A percentile compares a stretch with the other conserved stretches of the same genome.
Evolutionary conservation across 257 asterid species (phyloP).

Genomic region (Lantana camara): DNA sequence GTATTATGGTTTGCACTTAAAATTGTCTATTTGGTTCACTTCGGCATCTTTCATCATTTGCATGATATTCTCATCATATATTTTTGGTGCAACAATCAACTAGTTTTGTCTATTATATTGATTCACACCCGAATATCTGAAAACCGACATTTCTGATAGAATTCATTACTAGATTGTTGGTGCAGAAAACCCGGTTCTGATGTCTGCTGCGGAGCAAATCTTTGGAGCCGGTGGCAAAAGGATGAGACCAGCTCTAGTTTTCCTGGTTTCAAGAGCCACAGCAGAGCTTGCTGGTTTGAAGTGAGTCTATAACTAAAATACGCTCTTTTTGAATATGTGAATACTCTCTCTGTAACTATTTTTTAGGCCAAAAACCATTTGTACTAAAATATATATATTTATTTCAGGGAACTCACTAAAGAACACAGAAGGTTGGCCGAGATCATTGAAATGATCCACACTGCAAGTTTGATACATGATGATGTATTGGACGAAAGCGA

Average conservation of each 20-base stretch:
- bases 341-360: conserved; percentile 13
- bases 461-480: conserved; percentile 96
- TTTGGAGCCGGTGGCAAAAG: conserved; percentile 98
- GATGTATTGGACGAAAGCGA: conserved; percentile 96
- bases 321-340: too few relatives aligned
- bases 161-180: conserved; percentile 76
- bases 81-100: too few relatives aligned
- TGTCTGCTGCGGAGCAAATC: conserved; percentile 98
- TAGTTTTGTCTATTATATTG: neutral
- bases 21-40: neutral
- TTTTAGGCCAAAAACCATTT: neutral
- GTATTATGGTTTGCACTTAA: neutral
- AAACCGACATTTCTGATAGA: conserved; percentile 30
- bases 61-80: neutral
- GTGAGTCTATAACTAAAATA: too few relatives aligned
- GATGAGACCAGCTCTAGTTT: conserved; percentile 93
- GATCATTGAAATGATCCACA: conserved; percentile 97
- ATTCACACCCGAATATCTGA: neutral
- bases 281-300: conserved; percentile 71
- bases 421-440: conserved; percentile 95
- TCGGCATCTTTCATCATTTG: neutral
- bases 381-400: conserved; percentile 5
- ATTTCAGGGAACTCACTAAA: conserved; percentile 75
- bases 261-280: conserved; percentile 90
- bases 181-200: conserved; percentile 91